Conservation (phyloP, 2,329 filamentous ascomycete species). For the Raffaelea arxii region DNA sequence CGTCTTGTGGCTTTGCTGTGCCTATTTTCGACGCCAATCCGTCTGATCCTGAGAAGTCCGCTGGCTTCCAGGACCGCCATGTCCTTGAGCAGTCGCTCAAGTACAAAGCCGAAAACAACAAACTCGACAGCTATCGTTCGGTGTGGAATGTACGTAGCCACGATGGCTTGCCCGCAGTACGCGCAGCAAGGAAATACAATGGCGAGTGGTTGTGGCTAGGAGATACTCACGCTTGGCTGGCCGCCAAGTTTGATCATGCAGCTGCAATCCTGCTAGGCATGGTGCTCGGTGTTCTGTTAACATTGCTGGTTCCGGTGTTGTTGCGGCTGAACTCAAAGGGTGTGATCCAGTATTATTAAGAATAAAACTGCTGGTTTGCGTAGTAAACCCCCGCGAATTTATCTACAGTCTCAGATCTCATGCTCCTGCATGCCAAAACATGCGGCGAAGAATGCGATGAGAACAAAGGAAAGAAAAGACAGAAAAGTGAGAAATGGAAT, state of each 20-base stretch:
- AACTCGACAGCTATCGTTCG: conserved; percentile 43
- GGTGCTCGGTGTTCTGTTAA: conserved; percentile 22
- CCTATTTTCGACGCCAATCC: conserved; percentile 22
- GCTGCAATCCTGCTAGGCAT: not conserved
- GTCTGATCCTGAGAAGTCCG: not conserved
- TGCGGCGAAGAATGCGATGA: too few species aligned
- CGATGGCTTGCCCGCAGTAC: conserved; percentile 50
- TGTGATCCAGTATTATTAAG: too few species aligned
- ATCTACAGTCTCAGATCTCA: too few species aligned
- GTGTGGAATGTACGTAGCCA: conserved; percentile 45
- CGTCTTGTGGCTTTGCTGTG: conserved; percentile 56
- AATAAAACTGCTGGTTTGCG: too few species aligned
- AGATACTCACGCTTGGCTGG: conserved; percentile 18
- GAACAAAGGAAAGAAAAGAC: too few species aligned
- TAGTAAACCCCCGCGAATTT: too few species aligned
- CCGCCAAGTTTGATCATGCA: not conserved
- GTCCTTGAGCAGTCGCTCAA: conserved; percentile 43
- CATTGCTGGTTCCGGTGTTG: conserved; percentile 4
- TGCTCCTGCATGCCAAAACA: too few species aligned
- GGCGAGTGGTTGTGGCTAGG: conserved; percentile 37
- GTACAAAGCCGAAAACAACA: conserved; percentile 35
- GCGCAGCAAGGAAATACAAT: conserved; percentile 36
- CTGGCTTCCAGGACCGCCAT: conserved; percentile 39
- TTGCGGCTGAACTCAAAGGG: too few species aligned
- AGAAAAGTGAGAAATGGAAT: too few species aligned